A percentile compares a stretch with the other conserved stretches of the same genome.
phyloP scores from a whole-genome alignment of 345 rosid species.

The Populus nigra region DNA sequence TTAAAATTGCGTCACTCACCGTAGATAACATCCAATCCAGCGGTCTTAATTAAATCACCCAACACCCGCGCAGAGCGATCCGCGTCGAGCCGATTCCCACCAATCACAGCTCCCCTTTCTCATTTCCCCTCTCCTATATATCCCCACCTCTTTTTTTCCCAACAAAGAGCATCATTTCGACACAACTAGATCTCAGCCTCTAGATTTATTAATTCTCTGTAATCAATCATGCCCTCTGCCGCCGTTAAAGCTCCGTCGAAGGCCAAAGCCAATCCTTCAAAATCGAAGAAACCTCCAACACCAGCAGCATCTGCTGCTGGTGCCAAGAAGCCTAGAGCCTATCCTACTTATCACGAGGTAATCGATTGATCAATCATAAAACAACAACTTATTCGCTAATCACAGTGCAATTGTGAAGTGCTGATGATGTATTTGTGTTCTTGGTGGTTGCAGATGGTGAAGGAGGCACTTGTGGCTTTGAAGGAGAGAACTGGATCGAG shows the following conservation, averaged over 20 bases:
- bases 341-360: constrained; percentile 25
- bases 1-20: background rate
- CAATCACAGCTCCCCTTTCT: background rate
- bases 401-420: background rate
- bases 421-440: background rate
- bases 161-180: background rate
- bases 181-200: background rate
- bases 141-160: background rate
- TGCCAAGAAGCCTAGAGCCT: constrained; percentile 5
- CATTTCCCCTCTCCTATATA: background rate
- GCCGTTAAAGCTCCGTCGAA: background rate
- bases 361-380: background rate
- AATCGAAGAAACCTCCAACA: constrained; percentile 9
- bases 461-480: constrained; percentile 12
- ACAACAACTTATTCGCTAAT: background rate
- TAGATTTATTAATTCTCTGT: background rate
- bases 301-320: background rate
- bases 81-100: background rate
- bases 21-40: constrained; percentile 7
- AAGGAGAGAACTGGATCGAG: constrained; percentile 27
- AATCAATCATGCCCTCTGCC: background rate
- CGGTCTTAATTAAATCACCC: background rate
- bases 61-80: background rate
- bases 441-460: constrained; percentile 13
- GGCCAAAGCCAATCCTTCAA: constrained; percentile 7